phyloP scores from a whole-genome alignment of 192 early-diverging fungal species.

The Geranomyces variabilis region DNA sequence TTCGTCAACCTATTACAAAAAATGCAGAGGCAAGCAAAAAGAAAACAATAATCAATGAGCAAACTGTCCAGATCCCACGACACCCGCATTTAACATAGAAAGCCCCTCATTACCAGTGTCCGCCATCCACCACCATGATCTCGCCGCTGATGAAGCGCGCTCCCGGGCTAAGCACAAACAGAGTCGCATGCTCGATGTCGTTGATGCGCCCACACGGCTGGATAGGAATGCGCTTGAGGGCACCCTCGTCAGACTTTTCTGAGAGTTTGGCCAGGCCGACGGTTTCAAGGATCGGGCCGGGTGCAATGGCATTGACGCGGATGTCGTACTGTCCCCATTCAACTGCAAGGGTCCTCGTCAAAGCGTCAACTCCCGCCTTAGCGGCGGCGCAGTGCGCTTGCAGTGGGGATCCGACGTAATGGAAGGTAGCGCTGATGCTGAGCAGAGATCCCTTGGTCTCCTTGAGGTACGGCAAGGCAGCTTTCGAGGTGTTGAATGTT shows the following conservation, averaged over 20 bases:
- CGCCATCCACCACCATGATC: slow-evolving; percentile 65
- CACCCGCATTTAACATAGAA: not conserved
- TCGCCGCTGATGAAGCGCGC: slow-evolving; percentile 63
- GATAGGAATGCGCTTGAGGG: slow-evolving; percentile 32
- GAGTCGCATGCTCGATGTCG: slow-evolving; percentile 73
- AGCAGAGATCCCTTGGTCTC: slow-evolving; percentile 65
- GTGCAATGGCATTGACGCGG: slow-evolving; percentile 70
- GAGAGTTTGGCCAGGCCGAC: slow-evolving; percentile 41
- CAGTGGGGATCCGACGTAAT: slow-evolving; percentile 57
- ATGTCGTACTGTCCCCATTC: slow-evolving; percentile 75
- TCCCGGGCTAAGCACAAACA: slow-evolving; percentile 70
- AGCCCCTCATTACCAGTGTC: slow-evolving; percentile 44
- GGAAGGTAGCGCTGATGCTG: slow-evolving; percentile 73
- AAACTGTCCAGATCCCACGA: not conserved
- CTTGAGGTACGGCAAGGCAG: slow-evolving; percentile 70
- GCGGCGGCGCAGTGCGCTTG: slow-evolving; percentile 60
- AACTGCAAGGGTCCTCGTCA: slow-evolving; percentile 58
- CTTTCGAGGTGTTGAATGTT: slow-evolving; percentile 78
- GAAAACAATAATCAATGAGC: not conserved
- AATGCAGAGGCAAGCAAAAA: not conserved
- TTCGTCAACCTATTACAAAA: slow-evolving; percentile 18
- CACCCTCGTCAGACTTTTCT: slow-evolving; percentile 3
- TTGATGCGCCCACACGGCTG: slow-evolving; percentile 49
- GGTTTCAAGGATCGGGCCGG: slow-evolving; percentile 61
- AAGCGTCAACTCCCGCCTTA: slow-evolving; percentile 67